Conservation (phyloP, 148 eudicot genomes). For the Rhododendron simsii region DNA sequence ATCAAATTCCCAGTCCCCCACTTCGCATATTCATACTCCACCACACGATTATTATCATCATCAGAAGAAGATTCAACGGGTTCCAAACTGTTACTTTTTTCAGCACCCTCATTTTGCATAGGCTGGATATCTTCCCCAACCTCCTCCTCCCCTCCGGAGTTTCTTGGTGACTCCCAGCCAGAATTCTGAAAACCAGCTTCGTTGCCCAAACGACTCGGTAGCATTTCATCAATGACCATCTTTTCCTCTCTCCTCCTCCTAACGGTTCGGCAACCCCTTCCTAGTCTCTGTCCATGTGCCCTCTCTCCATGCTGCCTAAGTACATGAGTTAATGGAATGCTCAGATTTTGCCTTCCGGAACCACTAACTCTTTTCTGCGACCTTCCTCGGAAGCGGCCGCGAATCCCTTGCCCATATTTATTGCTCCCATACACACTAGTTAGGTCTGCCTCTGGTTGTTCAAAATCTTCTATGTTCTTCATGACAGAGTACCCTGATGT, state of each 20-base stretch:
- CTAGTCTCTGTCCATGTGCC: constrained; percentile 50
- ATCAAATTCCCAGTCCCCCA: constrained; percentile 33
- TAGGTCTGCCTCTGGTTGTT: constrained; percentile 22
- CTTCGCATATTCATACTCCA: constrained; percentile 34
- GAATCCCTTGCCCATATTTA: constrained; percentile 27
- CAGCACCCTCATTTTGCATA: constrained; percentile 32
- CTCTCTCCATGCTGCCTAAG: constrained; percentile 56
- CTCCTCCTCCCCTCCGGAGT: constrained; percentile 23
- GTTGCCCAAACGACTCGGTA: constrained; percentile 18
- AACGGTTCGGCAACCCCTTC: constrained; percentile 53
- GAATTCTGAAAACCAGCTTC: neutral
- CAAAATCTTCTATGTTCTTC: constrained; percentile 38
- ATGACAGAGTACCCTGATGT: constrained; percentile 37
- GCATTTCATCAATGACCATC: constrained; percentile 24
- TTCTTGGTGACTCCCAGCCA: constrained; percentile 29
- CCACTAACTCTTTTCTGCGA: constrained; percentile 44
- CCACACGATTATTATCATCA: constrained; percentile 33
- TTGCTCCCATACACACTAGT: constrained; percentile 26
- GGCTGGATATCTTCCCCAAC: constrained; percentile 21
- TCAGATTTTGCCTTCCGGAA: constrained; percentile 23
- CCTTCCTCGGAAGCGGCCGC: constrained; percentile 60
- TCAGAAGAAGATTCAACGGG: neutral
- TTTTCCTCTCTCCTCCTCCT: constrained; percentile 50
- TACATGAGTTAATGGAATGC: constrained; percentile 34
- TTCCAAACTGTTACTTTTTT: constrained; percentile 2